phyloP scores from a whole-genome alignment of 345 rosid species.

The Linum trigynum region DNA sequence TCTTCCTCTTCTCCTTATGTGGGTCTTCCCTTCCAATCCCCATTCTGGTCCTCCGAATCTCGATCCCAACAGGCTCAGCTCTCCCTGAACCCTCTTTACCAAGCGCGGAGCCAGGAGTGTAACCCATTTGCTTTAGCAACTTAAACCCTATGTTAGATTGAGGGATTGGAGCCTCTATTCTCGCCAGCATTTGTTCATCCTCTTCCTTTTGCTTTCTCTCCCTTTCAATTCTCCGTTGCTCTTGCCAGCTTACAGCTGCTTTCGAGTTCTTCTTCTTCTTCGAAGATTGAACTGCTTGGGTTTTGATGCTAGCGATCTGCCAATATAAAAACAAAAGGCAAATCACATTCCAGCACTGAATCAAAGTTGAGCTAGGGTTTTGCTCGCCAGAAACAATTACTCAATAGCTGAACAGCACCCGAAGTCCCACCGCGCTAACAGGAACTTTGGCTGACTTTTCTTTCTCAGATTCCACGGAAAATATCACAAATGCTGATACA shows the following conservation, averaged over 20 bases:
- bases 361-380: neutral
- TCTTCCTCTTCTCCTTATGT: slow-evolving; percentile 67
- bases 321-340: neutral
- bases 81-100: slow-evolving; percentile 70
- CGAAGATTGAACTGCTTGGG: neutral
- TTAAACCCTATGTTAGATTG: slow-evolving; percentile 83
- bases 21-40: slow-evolving; percentile 87
- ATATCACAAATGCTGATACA: neutral
- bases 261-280: slow-evolving; percentile 13
- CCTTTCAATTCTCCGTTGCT: slow-evolving; percentile 55
- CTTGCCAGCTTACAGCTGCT: slow-evolving; percentile 49
- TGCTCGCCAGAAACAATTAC: neutral
- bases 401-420: neutral
- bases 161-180: slow-evolving; percentile 65
- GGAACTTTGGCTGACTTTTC: too few species aligned
- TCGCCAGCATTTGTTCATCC: slow-evolving; percentile 62
- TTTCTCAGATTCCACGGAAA: too few species aligned
- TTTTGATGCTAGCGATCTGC: slow-evolving; percentile 25
- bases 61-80: slow-evolving; percentile 66
- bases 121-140: slow-evolving; percentile 89
- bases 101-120: slow-evolving; percentile 76
- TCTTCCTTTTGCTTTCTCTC: slow-evolving; percentile 71
- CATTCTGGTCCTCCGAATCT: slow-evolving; percentile 76
- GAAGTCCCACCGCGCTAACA: too few species aligned
- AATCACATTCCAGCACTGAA: too few species aligned